phyloP scores from a whole-genome alignment of 176 grass and related monocot genomes.

The Metroxylon sagu region DNA sequence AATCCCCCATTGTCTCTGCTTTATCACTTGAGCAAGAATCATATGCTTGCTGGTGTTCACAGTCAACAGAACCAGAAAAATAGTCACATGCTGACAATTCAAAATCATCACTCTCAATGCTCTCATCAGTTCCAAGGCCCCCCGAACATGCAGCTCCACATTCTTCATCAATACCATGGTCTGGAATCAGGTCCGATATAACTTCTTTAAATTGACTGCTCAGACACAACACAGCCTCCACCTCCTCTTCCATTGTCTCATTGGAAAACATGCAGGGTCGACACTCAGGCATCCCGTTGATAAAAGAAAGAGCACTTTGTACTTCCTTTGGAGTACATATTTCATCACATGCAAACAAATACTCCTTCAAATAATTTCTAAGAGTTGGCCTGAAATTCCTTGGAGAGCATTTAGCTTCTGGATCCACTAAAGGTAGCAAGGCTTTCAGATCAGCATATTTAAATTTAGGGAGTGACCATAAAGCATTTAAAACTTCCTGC shows the following conservation, averaged over 20 bases:
- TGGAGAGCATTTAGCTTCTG: constrained; percentile 13
- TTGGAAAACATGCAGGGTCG: constrained; percentile 13
- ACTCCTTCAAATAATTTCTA: constrained; percentile 33
- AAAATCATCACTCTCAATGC: constrained; percentile 28
- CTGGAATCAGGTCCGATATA: constrained; percentile 6
- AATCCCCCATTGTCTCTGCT: constrained; percentile 8
- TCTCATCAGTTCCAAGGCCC: constrained; percentile 6
- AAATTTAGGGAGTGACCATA: constrained; percentile 18
- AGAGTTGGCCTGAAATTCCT: constrained; percentile 19
- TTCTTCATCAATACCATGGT: constrained; percentile 2
- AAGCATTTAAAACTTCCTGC: constrained; percentile 25
- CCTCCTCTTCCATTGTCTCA: constrained; percentile 26
- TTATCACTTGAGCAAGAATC: constrained; percentile 19
- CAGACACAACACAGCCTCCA: constrained; percentile 29
- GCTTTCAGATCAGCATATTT: constrained; percentile 16
- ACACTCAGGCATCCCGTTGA: constrained; percentile 13
- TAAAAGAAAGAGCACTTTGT: constrained; percentile 22
- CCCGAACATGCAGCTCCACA: constrained; percentile 2
- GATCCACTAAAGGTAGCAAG: constrained; percentile 25
- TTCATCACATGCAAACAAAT: constrained; percentile 35
- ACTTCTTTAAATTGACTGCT: constrained; percentile 29
- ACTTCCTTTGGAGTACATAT: constrained; percentile 13
- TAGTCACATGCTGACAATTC: constrained; percentile 19
- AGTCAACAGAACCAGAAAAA: constrained; percentile 15
- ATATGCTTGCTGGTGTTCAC: constrained; percentile 8